Evolutionary conservation across 495 filamentous ascomycete genomes (phyloP).

Genomic region (Usnea hakonensis): DNA sequence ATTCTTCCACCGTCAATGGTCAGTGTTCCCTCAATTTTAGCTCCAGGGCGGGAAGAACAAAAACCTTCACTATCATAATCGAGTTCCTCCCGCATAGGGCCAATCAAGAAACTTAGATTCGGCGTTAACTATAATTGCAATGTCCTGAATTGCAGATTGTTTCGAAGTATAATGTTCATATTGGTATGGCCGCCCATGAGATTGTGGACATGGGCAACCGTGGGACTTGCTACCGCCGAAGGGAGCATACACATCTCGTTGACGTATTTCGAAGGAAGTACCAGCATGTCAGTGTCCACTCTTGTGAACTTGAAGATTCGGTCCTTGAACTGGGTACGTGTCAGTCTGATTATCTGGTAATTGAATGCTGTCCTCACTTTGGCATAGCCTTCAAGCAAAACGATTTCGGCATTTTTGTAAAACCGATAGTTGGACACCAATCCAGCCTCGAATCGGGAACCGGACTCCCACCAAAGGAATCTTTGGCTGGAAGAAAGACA

Average conservation of each 20-base stretch:
- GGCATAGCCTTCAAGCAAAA: neutral
- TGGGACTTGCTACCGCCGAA: neutral
- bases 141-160: conserved; percentile 5
- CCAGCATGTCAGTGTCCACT: conserved; percentile 1
- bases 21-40: neutral
- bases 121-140: conserved; percentile 4
- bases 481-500: neutral
- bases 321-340: conserved; percentile 1
- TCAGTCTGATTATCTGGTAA: neutral
- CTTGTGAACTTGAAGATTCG: neutral
- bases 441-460: neutral
- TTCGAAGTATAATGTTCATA: conserved; percentile 3
- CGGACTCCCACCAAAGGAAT: neutral
- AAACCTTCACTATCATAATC: neutral
- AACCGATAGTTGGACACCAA: neutral
- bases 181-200: neutral
- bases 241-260: neutral
- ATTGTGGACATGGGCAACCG: conserved; percentile 1
- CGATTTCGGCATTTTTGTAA: conserved; percentile 1
- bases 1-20: neutral
- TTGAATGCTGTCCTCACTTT: neutral
- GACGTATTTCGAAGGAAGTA: conserved; percentile 1
- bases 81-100: neutral
- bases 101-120: neutral
- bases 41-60: neutral